Evolutionary conservation across 164 flowering plant genomes (phyloP).

Genomic region (Litsea cubeba): DNA sequence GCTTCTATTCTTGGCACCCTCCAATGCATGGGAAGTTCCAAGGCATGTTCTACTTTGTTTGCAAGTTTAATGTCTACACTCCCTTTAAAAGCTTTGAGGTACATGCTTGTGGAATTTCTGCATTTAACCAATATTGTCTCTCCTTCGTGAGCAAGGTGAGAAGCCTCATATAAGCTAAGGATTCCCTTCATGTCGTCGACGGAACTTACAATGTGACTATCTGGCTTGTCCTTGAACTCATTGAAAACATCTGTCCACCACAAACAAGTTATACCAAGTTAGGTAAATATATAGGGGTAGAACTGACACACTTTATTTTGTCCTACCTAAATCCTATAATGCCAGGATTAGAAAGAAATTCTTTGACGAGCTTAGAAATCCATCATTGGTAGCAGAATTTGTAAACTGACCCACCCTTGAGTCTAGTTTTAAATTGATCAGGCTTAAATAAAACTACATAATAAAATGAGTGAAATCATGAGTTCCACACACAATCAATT

Average conservation of each 20-base stretch:
- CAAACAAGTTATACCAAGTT: not conserved
- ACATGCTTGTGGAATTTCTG: constrained; percentile 17
- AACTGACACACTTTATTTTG: too few relatives aligned
- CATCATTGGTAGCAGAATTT: too few relatives aligned
- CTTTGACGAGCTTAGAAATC: too few relatives aligned
- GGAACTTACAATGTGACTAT: constrained; percentile 20
- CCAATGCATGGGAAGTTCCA: constrained; percentile 38
- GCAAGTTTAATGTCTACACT: constrained; percentile 6
- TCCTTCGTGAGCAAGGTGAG: constrained; percentile 26
- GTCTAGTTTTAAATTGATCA: too few relatives aligned
- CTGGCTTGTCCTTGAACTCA: constrained; percentile 23
- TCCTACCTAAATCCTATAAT: too few relatives aligned
- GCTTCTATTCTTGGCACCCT: constrained; percentile 32
- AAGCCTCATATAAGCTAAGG: constrained; percentile 21
- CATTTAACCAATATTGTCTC: constrained; percentile 49
- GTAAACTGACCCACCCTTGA: too few relatives aligned
- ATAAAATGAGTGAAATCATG: too few relatives aligned
- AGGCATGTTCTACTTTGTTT: constrained; percentile 16
- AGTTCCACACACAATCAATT: too few relatives aligned
- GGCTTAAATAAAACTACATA: too few relatives aligned
- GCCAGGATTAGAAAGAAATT: too few relatives aligned
- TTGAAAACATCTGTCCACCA: constrained; percentile 1
- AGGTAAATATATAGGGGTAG: too few relatives aligned
- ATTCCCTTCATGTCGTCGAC: constrained; percentile 6
- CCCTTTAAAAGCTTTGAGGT: constrained; percentile 16